Base-by-base conservation (phyloP, 331 rosid genomes). In the Phaseolus coccineus region DNA sequence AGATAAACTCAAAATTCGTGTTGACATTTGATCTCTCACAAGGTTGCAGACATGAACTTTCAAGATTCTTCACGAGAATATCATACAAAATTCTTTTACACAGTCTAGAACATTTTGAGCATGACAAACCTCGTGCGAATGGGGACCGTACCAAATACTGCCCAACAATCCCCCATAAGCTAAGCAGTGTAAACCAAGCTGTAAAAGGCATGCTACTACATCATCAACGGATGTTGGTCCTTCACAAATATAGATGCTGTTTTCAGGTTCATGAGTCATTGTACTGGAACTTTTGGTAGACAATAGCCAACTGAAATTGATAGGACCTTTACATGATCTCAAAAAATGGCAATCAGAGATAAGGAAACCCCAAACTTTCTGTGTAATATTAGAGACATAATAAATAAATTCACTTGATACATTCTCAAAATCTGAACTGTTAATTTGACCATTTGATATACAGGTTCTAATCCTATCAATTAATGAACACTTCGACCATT, bases 141-240 rank as follows among this genome's bases (percentile, higher is more conserved):
- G 74, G 58, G 65, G 73, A 25, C 91, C 91, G 52, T 83, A 89
- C 77, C 93, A 91, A 75, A 88, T 82, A 71, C 73, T 67, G 44
- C 86, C 88, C 72, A 91, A 82, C 67, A 84, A 84, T 69, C 90
- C 89, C 62, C 97, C 97, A 83, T 88, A 91, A 2, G 72, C 64
- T 76, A 88, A 78, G 86, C 93, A 93, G 71, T 93, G 94, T 16
- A 81, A 70, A 15, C 92, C 89, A 25, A 88, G 90, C 77, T 82
- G 83, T 71, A 84, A 62, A 44, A 86, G 75, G 13, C 58, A 37
- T 66, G 30, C 37, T 69, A 87, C 59, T 71, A 56, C 85, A 46
- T 12, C 15, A 46, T 46, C 51, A 46, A 16, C 12, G 78, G 31
- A 53, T 47, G 56, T 78, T 33, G 63, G 82, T 22, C 74, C 82